Percentiles rank a stretch among this genome's conserved stretches.
These are phyloP conservation scores for Kwoniella sp. DNA, from an alignment of 768 basidiomycete species.

Conservation along the genomic window DNA sequence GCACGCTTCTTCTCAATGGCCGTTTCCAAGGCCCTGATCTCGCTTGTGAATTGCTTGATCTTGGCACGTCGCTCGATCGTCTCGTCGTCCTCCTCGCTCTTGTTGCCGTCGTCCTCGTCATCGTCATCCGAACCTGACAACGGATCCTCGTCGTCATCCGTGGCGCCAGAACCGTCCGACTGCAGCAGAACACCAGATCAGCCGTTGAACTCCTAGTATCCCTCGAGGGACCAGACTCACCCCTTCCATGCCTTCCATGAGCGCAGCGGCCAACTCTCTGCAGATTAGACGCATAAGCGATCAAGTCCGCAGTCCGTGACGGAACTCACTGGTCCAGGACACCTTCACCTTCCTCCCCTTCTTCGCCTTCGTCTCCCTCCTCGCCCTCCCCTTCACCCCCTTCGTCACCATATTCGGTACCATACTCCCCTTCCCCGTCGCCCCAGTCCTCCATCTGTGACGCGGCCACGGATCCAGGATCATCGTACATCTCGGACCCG, in stretches of 20 bases:
- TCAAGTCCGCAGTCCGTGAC: no score
- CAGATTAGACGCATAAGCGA: no score
- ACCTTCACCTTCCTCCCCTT: constrained; percentile 24
- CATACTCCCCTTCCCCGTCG: constrained; percentile 25
- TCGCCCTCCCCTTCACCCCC: constrained; percentile 15
- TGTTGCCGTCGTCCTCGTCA: constrained; percentile 31
- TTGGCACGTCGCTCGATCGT: constrained; percentile 38
- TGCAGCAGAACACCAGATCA: background rate
- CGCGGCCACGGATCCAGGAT: constrained; percentile 34
- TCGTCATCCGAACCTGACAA: constrained; percentile 33
- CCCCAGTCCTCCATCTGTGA: constrained; percentile 27
- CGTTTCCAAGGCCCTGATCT: constrained; percentile 39
- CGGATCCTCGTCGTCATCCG: constrained; percentile 32
- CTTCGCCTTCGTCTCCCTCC: constrained; percentile 24
- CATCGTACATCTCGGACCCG: constrained; percentile 37
- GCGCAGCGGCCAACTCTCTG: constrained; percentile 35
- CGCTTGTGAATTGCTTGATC: constrained; percentile 39
- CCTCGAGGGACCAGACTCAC: constrained; percentile 1
- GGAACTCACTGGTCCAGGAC: constrained; percentile 25
- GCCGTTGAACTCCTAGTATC: background rate
- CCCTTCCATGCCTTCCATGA: constrained; percentile 31
- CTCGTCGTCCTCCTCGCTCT: constrained; percentile 40
- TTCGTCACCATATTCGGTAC: constrained; percentile 13
- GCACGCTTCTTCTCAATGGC: constrained; percentile 41
- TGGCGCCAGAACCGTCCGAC: constrained; percentile 18